Base-by-base conservation (phyloP, 805 yeast species). In the Lachancea waltii region DNA sequence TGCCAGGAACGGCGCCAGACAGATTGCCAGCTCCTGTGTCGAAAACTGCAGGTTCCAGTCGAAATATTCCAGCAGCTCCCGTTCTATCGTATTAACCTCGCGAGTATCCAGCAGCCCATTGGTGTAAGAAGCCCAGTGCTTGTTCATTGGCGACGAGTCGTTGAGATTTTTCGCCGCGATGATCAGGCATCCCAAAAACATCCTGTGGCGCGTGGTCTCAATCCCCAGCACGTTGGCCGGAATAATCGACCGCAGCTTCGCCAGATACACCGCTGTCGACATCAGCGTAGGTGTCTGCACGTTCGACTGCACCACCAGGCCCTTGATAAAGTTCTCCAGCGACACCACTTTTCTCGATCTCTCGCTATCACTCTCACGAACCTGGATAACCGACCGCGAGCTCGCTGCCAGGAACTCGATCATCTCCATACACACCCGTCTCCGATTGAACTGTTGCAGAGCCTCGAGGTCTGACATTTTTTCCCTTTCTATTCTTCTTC, bases 61-160 rank as follows among this genome's bases (percentile, higher is more conserved):
- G 41, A 90, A 72, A 45, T 85, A 77, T 35, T 73, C 75, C 34
- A 90, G 75, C 51, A 92, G 68, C 64, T 90, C 97, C 48, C 89
- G 72, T 64, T 90, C 98, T 53, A 94, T 83, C 47, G 87, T 78
- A 62, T 90, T 92, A 38, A 92, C 86, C 54, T 90, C 97, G 16
- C 70, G 70, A 26, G 84, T 65, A 7, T 79, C 58, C 43, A 90
- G 72, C 30, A 92, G 69, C 0, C 97, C 97, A 56, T 81, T 80
- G 3, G 97, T 89, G 67, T 90, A 89, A 43, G 77, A 72, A 4
- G 95, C 81, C 98, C 98, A 90, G 66, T 92, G 97, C 64, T 83
- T 89, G 65, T 90, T 90, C 58, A 90, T 73, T 30, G 98, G 98
- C 15, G 94, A 81, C 3, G 95, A 83, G 67, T 90, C 98, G 63